These are phyloP conservation scores for Peniophora sp. DNA, from an alignment of 1,284 basidiomycete genomes.

Conservation along the genomic window DNA sequence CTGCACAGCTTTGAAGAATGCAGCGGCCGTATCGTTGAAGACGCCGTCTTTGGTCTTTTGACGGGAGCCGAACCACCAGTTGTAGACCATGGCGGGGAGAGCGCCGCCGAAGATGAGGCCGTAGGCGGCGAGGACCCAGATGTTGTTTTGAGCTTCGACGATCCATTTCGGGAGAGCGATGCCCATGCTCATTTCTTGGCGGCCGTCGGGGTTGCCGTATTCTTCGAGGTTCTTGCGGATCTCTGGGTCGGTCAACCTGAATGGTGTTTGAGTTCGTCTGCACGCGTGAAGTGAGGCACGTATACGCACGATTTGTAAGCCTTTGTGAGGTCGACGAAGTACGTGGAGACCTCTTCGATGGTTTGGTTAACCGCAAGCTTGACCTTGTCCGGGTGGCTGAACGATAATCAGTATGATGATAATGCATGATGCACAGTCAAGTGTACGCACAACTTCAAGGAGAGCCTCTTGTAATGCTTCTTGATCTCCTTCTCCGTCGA, in stretches of 20 bases:
- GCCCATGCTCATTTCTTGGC: slow-evolving; percentile 91
- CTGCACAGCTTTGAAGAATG: slow-evolving; percentile 82
- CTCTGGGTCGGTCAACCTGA: slow-evolving; percentile 85
- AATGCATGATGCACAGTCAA: neutral
- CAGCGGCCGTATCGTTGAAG: slow-evolving; percentile 75
- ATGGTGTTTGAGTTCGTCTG: neutral
- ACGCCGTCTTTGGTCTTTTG: slow-evolving; percentile 92
- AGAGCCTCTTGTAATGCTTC: slow-evolving; percentile 93
- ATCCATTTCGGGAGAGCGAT: slow-evolving; percentile 96
- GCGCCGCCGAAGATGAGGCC: slow-evolving; percentile 82
- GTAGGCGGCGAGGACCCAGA: slow-evolving; percentile 87
- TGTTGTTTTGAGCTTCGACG: slow-evolving; percentile 85
- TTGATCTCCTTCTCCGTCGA: slow-evolving; percentile 88
- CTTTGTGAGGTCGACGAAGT: slow-evolving; percentile 93
- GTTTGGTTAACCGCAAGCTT: slow-evolving; percentile 80
- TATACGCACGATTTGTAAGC: slow-evolving; percentile 86
- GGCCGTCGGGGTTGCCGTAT: slow-evolving; percentile 95
- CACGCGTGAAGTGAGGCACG: neutral
- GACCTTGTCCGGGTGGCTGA: slow-evolving; percentile 96
- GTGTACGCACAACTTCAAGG: slow-evolving; percentile 79
- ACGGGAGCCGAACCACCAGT: slow-evolving; percentile 96
- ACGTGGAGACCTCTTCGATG: slow-evolving; percentile 79
- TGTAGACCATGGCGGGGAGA: slow-evolving; percentile 72
- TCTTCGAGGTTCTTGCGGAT: slow-evolving; percentile 88
- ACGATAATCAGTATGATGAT: slow-evolving; percentile 5